Conservation (phyloP, 441 rosid genomes). For the Raphanus hybrid region DNA sequence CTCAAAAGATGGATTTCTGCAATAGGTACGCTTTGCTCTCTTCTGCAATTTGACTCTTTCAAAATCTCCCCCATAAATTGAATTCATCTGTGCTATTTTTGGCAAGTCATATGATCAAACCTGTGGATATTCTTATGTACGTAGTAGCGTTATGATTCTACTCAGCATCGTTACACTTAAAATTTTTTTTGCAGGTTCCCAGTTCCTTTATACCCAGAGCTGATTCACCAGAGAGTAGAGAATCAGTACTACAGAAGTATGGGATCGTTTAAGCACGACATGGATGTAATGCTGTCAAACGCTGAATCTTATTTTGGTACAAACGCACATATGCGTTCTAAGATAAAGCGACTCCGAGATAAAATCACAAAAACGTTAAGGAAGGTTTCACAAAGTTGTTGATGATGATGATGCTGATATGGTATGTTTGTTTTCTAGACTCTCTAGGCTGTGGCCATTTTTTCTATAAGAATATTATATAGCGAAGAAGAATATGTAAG, state of each 20-base stretch:
- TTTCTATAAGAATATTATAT: neutral
- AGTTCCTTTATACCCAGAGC: constrained; percentile 66
- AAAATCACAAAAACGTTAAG: constrained; percentile 60
- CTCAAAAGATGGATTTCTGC: constrained; percentile 66
- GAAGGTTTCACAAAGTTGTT: constrained; percentile 38
- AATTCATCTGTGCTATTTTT: neutral
- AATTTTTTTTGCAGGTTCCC: constrained; percentile 60
- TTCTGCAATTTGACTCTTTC: neutral
- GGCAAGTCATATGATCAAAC: constrained; percentile 2
- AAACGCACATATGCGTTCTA: constrained; percentile 50
- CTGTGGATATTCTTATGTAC: neutral
- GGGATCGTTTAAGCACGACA: constrained; percentile 64
- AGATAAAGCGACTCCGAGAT: constrained; percentile 66
- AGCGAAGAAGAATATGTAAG: neutral
- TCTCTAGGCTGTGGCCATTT: constrained; percentile 11
- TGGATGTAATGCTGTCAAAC: constrained; percentile 60
- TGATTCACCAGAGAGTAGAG: constrained; percentile 66
- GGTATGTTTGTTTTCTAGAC: constrained; percentile 25
- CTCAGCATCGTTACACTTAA: neutral
- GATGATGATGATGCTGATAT: constrained; percentile 11
- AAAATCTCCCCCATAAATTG: too few relatives aligned
- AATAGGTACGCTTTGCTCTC: constrained; percentile 55
- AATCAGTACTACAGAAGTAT: constrained; percentile 66
- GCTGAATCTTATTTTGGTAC: constrained; percentile 55
- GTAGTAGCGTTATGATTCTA: constrained; percentile 17